Evolutionary conservation across 2,329 filamentous ascomycete genomes (phyloP), one percentile per base, ranked within the genome.

Genomic region (Aspergillus intermedius): DNA sequence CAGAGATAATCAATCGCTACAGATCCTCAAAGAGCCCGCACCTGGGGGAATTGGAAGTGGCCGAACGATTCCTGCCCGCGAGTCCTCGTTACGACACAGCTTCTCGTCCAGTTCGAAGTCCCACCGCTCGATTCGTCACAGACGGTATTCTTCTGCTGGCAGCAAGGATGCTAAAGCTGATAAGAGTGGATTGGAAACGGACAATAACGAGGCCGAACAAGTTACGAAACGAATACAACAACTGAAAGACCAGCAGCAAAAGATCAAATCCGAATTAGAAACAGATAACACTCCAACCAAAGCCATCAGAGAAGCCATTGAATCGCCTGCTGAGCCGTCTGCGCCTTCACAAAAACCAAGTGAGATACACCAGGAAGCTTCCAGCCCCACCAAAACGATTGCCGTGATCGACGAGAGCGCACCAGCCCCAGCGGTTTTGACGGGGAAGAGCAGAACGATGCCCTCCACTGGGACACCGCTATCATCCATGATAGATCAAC

Each of bases 351-450:
- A 54, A 48, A 52, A 49, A 19, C 46, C 51, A 23, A 58, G 53
- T 40, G 51, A 58, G 23, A 10, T 15, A 7, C 37, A 3, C 15
- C 37, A 19, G n/a, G 37, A 21, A 21, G 15, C 19, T 21, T 8
- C 15, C 19, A 40, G 37, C 37, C 19, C 37, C 15, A 7, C 37
- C 8, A 19, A 12, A 19, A 40, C 37, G 37, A 47, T 13, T 37
- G 42, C 17, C 41, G 51, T n/a, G 42, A 21, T 15, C 43, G 60
- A 86, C 19, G 83, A 87, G 15, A 82, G 82, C 12, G 86, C 86
- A 0, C 86, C 86, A 1, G 86, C 81, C 15, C 86, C 86, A 0
- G 77, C 83, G 1, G 77, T 89, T 6, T 77, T 82, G 13, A 85
- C 86, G 53, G 77, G 82, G 13, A 61, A 77, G 74, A 61, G 53